These are phyloP conservation scores for Phytophthora capsici DNA, from an alignment of 352 stramenopile genomes.

Conservation along the genomic window DNA sequence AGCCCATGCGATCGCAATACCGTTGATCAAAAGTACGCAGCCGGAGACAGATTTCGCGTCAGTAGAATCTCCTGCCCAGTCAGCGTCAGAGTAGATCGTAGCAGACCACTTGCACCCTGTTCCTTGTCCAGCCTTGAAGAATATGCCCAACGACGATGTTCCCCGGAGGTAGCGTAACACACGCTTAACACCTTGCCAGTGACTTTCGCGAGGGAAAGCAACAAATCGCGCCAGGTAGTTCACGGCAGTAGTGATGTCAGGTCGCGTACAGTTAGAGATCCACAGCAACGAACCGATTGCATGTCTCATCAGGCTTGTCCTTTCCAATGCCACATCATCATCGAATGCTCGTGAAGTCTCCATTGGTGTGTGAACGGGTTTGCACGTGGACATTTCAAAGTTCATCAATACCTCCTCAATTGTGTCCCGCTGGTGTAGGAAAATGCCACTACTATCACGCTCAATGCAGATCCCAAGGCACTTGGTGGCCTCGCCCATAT, in stretches of 20 bases:
- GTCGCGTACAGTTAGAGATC: no score
- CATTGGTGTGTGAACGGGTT: no score
- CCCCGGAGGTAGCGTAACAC: neutral
- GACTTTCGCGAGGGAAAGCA: no score
- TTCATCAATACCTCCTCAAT: slow-evolving; percentile 1
- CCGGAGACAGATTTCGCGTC: neutral
- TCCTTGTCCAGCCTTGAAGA: neutral
- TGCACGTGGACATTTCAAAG: neutral
- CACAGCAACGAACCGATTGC: no score
- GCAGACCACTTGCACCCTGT: neutral
- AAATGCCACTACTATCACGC: neutral
- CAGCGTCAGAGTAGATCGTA: neutral
- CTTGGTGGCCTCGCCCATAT: slow-evolving; percentile 8
- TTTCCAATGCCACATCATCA: no score
- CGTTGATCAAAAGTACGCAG: neutral
- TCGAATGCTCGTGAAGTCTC: no score
- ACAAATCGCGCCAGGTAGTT: no score
- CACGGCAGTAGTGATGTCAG: no score
- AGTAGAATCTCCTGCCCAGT: neutral
- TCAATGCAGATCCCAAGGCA: slow-evolving; percentile 6
- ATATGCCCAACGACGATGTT: neutral
- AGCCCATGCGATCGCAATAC: neutral
- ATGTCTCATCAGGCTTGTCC: no score
- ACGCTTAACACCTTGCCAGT: no score
- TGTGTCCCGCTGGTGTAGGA: slow-evolving; percentile 1